Conservation (phyloP, 83 land plant species). For the Diphasiastrum complanatum region DNA sequence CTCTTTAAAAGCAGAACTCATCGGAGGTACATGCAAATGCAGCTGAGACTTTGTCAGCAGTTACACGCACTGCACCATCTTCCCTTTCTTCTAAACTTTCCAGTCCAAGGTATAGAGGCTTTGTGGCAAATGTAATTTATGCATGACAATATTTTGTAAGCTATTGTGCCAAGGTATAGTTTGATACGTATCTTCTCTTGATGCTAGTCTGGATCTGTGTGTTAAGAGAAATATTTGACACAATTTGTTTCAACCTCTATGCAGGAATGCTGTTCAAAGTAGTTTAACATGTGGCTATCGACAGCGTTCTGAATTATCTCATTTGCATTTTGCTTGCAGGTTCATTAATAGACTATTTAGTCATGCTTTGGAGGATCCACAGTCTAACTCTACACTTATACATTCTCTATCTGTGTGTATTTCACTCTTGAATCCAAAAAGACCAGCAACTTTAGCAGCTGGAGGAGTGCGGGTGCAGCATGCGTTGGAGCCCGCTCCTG, state of each 20-base stretch:
- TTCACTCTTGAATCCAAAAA: conserved; percentile 8
- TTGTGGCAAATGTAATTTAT: neutral
- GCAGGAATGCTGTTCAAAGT: too few relatives aligned
- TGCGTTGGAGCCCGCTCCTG: neutral
- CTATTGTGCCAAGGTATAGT: neutral
- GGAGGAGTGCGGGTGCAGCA: neutral
- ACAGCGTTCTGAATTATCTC: too few relatives aligned
- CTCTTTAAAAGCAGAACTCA: too few relatives aligned
- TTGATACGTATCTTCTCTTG: too few relatives aligned
- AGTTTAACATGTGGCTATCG: too few relatives aligned
- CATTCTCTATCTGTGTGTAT: conserved; percentile 18
- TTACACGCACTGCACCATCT: conserved; percentile 4
- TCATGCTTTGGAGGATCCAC: conserved; percentile 15
- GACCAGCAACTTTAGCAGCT: neutral
- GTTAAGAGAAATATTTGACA: too few relatives aligned
- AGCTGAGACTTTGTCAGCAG: too few relatives aligned
- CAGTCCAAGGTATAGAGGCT: neutral
- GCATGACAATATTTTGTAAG: neutral
- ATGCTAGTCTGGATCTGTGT: too few relatives aligned
- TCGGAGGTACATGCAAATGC: too few relatives aligned
- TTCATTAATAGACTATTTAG: conserved; percentile 3
- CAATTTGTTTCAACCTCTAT: too few relatives aligned
- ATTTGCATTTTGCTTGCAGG: conserved; percentile 10
- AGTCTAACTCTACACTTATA: conserved; percentile 6
- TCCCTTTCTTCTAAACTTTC: conserved; percentile 6